Conservation (phyloP, 2,329 filamentous ascomycete genomes). For the Apiospora phragmitis region DNA sequence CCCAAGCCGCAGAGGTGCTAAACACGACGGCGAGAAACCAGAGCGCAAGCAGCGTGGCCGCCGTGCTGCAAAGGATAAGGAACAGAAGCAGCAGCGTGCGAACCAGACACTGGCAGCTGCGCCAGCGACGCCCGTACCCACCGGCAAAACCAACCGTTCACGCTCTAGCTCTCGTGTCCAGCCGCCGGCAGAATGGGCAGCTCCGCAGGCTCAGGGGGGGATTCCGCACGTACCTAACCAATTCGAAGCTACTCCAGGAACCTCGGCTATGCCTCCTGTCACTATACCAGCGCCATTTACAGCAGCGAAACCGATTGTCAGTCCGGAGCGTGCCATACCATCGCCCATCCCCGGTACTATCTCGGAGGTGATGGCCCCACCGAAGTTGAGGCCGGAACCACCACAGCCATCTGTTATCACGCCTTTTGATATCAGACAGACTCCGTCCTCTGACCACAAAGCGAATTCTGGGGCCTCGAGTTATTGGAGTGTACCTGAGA, state of each 20-base stretch:
- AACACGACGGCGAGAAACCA: conserved; percentile 48
- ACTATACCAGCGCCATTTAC: conserved; percentile 31
- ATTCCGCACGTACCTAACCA: conserved; percentile 41
- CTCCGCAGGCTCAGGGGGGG: conserved; percentile 38
- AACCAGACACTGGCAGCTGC: conserved; percentile 49
- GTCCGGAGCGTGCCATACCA: conserved; percentile 26
- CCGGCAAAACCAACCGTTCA: conserved; percentile 48
- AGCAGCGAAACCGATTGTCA: conserved; percentile 26
- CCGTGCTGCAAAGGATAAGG: conserved; percentile 38
- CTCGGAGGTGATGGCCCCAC: conserved; percentile 57
- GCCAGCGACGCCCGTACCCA: conserved; percentile 36
- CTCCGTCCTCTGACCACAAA: conserved; percentile 49
- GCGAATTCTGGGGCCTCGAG: conserved; percentile 66
- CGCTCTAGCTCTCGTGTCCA: conserved; percentile 55
- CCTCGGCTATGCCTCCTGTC: conserved; percentile 44
- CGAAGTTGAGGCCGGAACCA: conserved; percentile 56
- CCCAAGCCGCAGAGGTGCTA: conserved; percentile 52
- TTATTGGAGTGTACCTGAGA: conserved; percentile 85
- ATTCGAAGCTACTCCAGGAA: conserved; percentile 44
- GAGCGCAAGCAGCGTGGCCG: conserved; percentile 41
- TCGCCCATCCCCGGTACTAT: conserved; percentile 37
- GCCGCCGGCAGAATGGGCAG: conserved; percentile 39
- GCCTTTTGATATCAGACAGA: conserved; percentile 48
- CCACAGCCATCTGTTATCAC: conserved; percentile 49
- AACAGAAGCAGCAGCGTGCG: conserved; percentile 39